Evolutionary conservation across 2,329 filamentous ascomycete genomes (phyloP).

Genomic region (Ophiostoma ips): DNA sequence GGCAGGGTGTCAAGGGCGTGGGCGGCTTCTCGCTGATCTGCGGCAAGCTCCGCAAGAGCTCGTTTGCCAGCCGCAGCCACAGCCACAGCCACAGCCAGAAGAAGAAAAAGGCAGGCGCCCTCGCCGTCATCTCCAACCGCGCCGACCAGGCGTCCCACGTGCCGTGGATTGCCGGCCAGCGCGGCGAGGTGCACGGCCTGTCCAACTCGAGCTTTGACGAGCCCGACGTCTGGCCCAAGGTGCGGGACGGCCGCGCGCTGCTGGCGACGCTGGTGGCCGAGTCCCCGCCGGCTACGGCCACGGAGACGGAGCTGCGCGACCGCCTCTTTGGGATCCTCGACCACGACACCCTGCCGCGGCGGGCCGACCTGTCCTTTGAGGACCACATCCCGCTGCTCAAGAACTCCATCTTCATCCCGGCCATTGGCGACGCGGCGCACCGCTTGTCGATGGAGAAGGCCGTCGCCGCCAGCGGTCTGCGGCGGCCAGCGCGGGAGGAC

Average conservation of each 20-base stretch:
- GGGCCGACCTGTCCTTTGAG: conserved; percentile 31
- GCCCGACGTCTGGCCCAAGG: conserved; percentile 45
- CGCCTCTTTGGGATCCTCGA: conserved; percentile 41
- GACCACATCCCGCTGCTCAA: conserved; percentile 40
- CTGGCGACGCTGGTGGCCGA: conserved; percentile 28
- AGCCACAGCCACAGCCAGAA: conserved; percentile 6
- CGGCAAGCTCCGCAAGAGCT: conserved; percentile 36
- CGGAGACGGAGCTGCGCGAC: conserved; percentile 35
- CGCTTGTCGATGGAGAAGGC: conserved; percentile 16
- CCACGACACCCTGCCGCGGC: conserved; percentile 38
- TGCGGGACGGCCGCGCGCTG: conserved; percentile 36
- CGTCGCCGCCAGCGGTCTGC: conserved; percentile 18
- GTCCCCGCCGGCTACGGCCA: conserved; percentile 24
- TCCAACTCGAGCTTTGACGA: conserved; percentile 48
- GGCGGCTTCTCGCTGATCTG: conserved; percentile 56
- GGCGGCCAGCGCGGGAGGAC: conserved; percentile 21
- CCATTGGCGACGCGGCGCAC: conserved; percentile 33
- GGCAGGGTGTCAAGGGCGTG: conserved; percentile 42
- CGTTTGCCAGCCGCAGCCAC: conserved; percentile 3
- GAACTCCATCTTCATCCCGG: conserved; percentile 47
- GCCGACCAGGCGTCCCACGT: conserved; percentile 38
- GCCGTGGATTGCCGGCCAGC: conserved; percentile 38
- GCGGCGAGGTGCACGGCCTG: conserved; percentile 41
- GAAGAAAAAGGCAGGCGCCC: conserved; percentile 24
- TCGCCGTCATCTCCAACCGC: conserved; percentile 51